Base-by-base conservation (phyloP, 192 early-diverging fungal genomes). In the Umbelopsis sp. region DNA sequence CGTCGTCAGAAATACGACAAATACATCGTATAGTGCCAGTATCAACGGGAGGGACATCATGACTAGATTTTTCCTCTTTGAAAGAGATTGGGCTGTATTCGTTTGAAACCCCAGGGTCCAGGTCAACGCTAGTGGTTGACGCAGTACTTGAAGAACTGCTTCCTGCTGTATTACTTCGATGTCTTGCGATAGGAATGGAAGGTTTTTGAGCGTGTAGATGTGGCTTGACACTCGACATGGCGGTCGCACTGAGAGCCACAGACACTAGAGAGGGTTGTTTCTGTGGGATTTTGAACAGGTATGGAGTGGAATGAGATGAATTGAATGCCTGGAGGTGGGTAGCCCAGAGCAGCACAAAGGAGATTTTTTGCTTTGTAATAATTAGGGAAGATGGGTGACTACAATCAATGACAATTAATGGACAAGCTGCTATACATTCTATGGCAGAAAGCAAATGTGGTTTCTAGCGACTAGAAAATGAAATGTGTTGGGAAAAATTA, bases 11-110 rank as follows among this genome's bases (percentile, higher is more conserved):
- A 68, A 84, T 88, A 22, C 83, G 82, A 78, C 97, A 99, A 66
- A 99, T 95, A 80, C 97, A 99, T 21, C 96, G 91, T 83, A 99
- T 99, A 48, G 91, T 83, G 1, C 92, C 95, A 22, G 89, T 85
- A 78, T 98, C 97, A 11, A 89, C 89, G 20, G 84, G 88, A 61
- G 55, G 55, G 55, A 35, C 55, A 35, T 61, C 27, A 61, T 15
- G 13, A 18, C 33, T 35, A 18, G 55, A 35, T 25, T 61, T 25
- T 10, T 25, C 27, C 30, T 61, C 55, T 30, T 61, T 52, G 25
- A 52, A 52, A 52, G 51, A 52, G 21, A 5, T n/a, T 61, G 27
- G 13, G 25, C 27, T 61, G 11, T 25, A 61, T 12, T 52, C 51
- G 21, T 22, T 52, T 12, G 25, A 21, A 33, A 35, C 55, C 3